These are phyloP conservation scores for Salvia hispanica DNA, from an alignment of 257 asterid species.

Conservation along the genomic window DNA sequence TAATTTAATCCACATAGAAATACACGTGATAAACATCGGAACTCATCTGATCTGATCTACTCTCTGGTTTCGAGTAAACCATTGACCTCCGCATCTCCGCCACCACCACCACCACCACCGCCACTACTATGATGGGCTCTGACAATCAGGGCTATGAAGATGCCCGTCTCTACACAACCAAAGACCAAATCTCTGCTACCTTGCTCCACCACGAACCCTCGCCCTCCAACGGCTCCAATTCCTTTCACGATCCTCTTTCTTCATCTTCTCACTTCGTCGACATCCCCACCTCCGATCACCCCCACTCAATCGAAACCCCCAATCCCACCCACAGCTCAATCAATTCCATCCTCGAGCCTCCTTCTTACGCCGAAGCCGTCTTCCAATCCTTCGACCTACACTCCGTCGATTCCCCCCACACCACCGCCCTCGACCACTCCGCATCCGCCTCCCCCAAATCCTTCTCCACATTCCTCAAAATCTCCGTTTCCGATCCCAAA, in stretches of 20 bases:
- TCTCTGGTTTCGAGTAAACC: background rate
- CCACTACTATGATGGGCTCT: slow-evolving; percentile 58
- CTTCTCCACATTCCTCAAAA: slow-evolving; percentile 46
- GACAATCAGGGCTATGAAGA: slow-evolving; percentile 64
- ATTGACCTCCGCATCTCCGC: slow-evolving; percentile 29
- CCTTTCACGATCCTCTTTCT: slow-evolving; percentile 53
- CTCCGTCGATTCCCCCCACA: slow-evolving; percentile 42
- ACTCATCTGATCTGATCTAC: background rate
- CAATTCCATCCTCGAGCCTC: slow-evolving; percentile 86
- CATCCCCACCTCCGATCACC: slow-evolving; percentile 50
- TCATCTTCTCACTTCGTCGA: slow-evolving; percentile 57
- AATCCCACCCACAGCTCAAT: slow-evolving; percentile 55
- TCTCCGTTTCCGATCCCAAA: slow-evolving; percentile 82
- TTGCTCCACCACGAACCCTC: slow-evolving; percentile 52
- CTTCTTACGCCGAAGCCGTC: slow-evolving; percentile 97
- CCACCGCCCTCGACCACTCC: slow-evolving; percentile 56
- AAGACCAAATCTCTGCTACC: slow-evolving; percentile 63
- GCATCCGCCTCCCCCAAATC: slow-evolving; percentile 43
- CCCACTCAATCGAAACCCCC: slow-evolving; percentile 43
- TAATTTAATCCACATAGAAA: no score
- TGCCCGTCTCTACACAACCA: slow-evolving; percentile 51
- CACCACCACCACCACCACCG: slow-evolving; percentile 3
- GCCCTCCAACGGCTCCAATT: slow-evolving; percentile 45
- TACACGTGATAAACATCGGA: slow-evolving; percentile 32
- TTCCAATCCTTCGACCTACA: slow-evolving; percentile 80